A percentile compares a stretch with the other conserved stretches of the same genome.
These are phyloP conservation scores for Ophiostoma pallidulum DNA, from an alignment of 2,329 filamentous ascomycete species.

Conservation along the genomic window DNA sequence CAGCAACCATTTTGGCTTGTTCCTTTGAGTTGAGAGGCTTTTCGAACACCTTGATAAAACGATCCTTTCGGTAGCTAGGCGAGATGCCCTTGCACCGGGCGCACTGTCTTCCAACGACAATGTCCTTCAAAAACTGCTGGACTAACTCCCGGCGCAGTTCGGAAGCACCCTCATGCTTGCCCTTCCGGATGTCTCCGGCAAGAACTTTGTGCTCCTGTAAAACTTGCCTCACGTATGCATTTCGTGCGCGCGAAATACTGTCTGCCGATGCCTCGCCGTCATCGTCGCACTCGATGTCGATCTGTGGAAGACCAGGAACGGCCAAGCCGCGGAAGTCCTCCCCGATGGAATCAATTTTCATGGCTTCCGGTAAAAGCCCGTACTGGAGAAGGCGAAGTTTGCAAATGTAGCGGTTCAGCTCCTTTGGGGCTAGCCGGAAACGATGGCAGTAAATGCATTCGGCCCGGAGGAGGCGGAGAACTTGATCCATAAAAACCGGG, in stretches of 20 bases:
- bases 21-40: slow-evolving; percentile 68
- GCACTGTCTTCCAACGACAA: slow-evolving; percentile 63
- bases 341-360: slow-evolving; percentile 44
- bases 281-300: slow-evolving; percentile 51
- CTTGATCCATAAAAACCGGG: slow-evolving; percentile 91
- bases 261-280: slow-evolving; percentile 49
- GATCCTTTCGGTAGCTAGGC: slow-evolving; percentile 78
- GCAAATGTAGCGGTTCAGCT: slow-evolving; percentile 71
- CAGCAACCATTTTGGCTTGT: slow-evolving; percentile 64
- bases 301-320: slow-evolving; percentile 29
- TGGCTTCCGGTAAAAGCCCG: slow-evolving; percentile 64
- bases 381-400: slow-evolving; percentile 79
- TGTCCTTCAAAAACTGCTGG: slow-evolving; percentile 69
- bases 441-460: slow-evolving; percentile 88
- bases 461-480: slow-evolving; percentile 72
- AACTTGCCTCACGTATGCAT: slow-evolving; percentile 61
- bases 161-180: slow-evolving; percentile 75
- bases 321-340: slow-evolving; percentile 37
- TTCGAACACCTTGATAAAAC: slow-evolving; percentile 88
- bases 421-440: slow-evolving; percentile 67
- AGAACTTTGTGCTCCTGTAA: slow-evolving; percentile 51
- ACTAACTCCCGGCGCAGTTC: slow-evolving; percentile 68
- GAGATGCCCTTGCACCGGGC: slow-evolving; percentile 58
- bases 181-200: slow-evolving; percentile 41
- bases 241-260: slow-evolving; percentile 41